Evolutionary conservation across 768 basidiomycete genomes (phyloP).

Genomic region (Hygrophoropsis aurantiaca): DNA sequence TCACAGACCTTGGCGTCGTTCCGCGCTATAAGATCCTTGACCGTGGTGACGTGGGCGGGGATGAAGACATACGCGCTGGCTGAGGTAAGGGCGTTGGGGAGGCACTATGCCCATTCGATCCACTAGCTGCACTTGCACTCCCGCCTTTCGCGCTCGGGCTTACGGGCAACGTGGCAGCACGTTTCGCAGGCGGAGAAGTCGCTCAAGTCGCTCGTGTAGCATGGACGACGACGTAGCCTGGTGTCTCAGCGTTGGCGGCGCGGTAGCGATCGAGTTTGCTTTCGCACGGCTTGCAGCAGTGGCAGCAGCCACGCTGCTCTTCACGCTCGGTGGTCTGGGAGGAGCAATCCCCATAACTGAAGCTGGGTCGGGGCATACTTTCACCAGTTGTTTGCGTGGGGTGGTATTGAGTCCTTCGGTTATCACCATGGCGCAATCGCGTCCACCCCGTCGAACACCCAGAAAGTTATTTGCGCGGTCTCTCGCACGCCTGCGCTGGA

Average conservation of each 20-base stretch:
- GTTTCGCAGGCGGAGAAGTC: conserved; percentile 40
- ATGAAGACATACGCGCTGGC: conserved; percentile 46
- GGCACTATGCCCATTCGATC: conserved; percentile 37
- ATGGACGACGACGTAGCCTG: conserved; percentile 75
- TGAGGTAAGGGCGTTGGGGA: conserved; percentile 38
- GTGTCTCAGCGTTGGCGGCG: conserved; percentile 77
- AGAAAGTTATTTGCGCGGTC: conserved; percentile 68
- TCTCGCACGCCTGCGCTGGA: conserved; percentile 77
- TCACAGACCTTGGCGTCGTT: conserved; percentile 44
- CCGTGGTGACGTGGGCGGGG: conserved; percentile 43
- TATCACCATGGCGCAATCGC: conserved; percentile 61
- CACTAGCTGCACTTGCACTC: too few species aligned
- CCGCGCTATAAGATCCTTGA: conserved; percentile 42
- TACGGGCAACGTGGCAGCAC: conserved; percentile 36
- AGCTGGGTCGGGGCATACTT: conserved; percentile 68
- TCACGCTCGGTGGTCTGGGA: conserved; percentile 53
- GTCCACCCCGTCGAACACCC: conserved; percentile 77
- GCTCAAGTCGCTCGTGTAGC: conserved; percentile 51
- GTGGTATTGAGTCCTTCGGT: conserved; percentile 64
- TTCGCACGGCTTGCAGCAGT: conserved; percentile 90
- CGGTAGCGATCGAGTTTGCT: conserved; percentile 78
- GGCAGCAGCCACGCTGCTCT: conserved; percentile 79
- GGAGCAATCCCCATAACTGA: conserved; percentile 39
- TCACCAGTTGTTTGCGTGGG: conserved; percentile 83
- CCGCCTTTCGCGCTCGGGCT: conserved; percentile 36